These are phyloP conservation scores for Plasmodium sp. DNA, from an alignment of 169 alveolate species.

Conservation along the genomic window DNA sequence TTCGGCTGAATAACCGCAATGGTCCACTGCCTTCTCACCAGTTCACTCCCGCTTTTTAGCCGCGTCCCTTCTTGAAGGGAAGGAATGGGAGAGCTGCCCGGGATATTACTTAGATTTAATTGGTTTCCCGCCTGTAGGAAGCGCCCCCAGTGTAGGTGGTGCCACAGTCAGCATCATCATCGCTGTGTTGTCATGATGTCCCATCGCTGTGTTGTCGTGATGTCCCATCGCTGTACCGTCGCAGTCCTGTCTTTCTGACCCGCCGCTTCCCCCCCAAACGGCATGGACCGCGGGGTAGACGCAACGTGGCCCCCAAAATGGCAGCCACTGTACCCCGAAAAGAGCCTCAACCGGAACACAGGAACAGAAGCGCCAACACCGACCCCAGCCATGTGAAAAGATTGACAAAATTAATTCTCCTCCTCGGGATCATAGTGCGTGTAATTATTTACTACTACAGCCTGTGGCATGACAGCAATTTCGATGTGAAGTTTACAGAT, in stretches of 20 bases:
- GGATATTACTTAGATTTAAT: not conserved
- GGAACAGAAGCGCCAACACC: not conserved
- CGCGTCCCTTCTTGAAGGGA: not conserved
- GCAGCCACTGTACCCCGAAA: not conserved
- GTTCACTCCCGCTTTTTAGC: not conserved
- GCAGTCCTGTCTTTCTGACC: not conserved
- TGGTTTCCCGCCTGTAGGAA: not conserved
- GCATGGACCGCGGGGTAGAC: not conserved
- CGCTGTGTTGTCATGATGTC: not conserved
- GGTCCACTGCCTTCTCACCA: not conserved
- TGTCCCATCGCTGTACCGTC: not conserved
- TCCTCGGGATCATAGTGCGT: conserved; percentile 56
- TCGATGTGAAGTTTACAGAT: conserved; percentile 95
- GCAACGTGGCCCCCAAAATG: conserved; percentile 16
- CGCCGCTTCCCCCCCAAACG: not conserved
- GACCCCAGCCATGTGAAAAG: not conserved
- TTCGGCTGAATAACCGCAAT: not conserved
- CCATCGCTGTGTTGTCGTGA: not conserved
- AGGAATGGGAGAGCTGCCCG: not conserved
- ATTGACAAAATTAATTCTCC: conserved; percentile 5
- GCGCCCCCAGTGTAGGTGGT: not conserved
- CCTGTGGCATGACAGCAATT: conserved; percentile 67
- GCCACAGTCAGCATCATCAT: not conserved
- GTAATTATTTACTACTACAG: conserved; percentile 60
- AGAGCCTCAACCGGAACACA: not conserved